Percentiles rank a stretch among this genome's conserved stretches.
phyloP scores from a whole-genome alignment of 495 filamentous ascomycete genomes.

The Penicillium simplicissimum region DNA sequence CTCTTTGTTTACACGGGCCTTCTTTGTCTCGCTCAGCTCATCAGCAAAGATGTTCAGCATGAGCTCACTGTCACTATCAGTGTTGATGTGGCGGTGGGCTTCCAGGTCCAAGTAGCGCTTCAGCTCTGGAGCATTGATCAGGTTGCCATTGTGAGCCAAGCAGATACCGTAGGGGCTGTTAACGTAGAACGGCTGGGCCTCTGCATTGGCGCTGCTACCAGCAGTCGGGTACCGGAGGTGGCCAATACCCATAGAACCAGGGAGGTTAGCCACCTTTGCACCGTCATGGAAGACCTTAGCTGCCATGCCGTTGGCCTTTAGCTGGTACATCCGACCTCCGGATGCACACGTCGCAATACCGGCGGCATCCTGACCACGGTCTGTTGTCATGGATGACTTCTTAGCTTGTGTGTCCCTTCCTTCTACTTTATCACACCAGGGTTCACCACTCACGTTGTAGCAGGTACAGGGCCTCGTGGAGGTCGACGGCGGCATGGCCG shows the following conservation, averaged over 20 bases:
- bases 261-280: conserved; percentile 71
- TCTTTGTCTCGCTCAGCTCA: conserved; percentile 92
- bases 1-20: conserved; percentile 87
- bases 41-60: conserved; percentile 96
- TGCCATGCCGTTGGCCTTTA: conserved; percentile 92
- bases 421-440: background rate
- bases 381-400: conserved; percentile 25
- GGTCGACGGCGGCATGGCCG: conserved; percentile 69
- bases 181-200: conserved; percentile 80
- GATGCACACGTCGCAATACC: conserved; percentile 77
- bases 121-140: conserved; percentile 87
- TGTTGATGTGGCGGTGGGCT: conserved; percentile 95
- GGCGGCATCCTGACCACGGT: conserved; percentile 86
- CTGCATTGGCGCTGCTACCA: conserved; percentile 69
- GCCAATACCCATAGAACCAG: conserved; percentile 85
- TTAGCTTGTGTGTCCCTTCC: conserved; percentile 15
- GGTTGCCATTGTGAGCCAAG: conserved; percentile 81
- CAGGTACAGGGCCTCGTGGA: conserved; percentile 88
- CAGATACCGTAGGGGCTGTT: conserved; percentile 83
- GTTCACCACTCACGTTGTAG: conserved; percentile 61
- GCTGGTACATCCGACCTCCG: conserved; percentile 82
- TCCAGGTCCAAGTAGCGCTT: conserved; percentile 79
- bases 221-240: conserved; percentile 92
- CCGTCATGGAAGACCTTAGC: conserved; percentile 83
- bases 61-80: conserved; percentile 90